Base-by-base conservation (phyloP, 106 monocot genomes). In the Apostasia ramifera region DNA sequence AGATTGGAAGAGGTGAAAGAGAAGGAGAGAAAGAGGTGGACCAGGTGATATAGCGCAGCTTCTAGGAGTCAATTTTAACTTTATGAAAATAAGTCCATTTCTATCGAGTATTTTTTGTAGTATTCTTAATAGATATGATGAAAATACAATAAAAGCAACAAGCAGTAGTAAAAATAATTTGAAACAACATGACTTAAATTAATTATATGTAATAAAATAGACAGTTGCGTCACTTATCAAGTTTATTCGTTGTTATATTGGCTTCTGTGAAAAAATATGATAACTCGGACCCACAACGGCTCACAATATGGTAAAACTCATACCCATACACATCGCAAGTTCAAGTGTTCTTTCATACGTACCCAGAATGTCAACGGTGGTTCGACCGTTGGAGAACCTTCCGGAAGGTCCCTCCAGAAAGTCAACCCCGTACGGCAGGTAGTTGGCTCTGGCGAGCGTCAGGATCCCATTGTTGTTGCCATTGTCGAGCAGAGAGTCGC, bases 401-500 rank as follows among this genome's bases (percentile, higher is more conserved):
- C 94, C 94, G 1, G 87, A 74, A 1, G 84, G 9, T 3, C 87
- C 90, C 65, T 82, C 67, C 1, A 73, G 59, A 72, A 90, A 94
- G 79, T 94, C 94, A 67, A 94, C 63, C 50, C 90, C 94, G n/a
- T 90, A 94, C 7, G 94, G 94, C 55, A 70, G 26, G 69, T 90
- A 94, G 66, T 94, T 94, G 3, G 94, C 94, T 58, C 90, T 69
- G 6, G 94, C 81, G 6, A 94, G 82, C 2, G 90, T 85, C 8
- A 94, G 66, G 47, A 94, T 67, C 39, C 45, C 15, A 59, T 94
- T 89, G 82, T 94, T 89, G 77, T 94, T 94, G 57, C 94, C 94
- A 47, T 85, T 94, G 78, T 94, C 94, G 42, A 94, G 87, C 7
- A 94, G 75, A 8, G 94, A 94, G 55, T 94, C 94, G 0, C 93